Conservation (phyloP, 305 asterid species). For the Fraxinus xanthoxyloides region DNA sequence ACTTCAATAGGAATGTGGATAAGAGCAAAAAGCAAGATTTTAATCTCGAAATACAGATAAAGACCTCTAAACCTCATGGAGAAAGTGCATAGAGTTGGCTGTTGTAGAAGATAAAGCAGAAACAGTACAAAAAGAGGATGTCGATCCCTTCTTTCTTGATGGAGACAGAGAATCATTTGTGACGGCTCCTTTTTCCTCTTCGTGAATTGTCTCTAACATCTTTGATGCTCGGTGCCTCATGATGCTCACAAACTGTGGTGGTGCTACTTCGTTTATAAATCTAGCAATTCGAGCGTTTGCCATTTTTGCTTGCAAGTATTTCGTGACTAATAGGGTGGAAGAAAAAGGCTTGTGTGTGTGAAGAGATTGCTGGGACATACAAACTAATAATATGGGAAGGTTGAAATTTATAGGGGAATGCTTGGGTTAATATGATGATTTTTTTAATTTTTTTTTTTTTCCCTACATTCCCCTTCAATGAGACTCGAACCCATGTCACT, state of each 20-base stretch:
- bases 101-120: not conserved
- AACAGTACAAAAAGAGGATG: not conserved
- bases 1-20: too few species aligned
- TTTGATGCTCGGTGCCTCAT: conserved; percentile 37
- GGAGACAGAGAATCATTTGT: conserved; percentile 4
- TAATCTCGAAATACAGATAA: not conserved
- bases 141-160: not conserved
- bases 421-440: not conserved
- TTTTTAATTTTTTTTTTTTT: too few species aligned
- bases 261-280: not conserved
- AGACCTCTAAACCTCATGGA: not conserved
- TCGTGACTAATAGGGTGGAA: not conserved
- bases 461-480: too few species aligned
- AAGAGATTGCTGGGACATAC: not conserved
- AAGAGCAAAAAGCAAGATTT: too few species aligned
- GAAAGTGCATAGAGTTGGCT: not conserved
- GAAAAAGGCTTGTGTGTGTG: not conserved
- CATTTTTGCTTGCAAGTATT: not conserved
- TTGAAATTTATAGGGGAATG: not conserved
- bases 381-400: not conserved
- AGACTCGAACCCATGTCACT: too few species aligned
- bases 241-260: conserved; percentile 35
- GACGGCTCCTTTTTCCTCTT: conserved; percentile 27
- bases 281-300: not conserved
- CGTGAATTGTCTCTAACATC: conserved; percentile 41